Percentiles rank a stretch among this genome's conserved stretches.
Evolutionary conservation across 225 moss, liverwort and hornwort genomes (phyloP).

Genomic region (Neckera pumila): DNA sequence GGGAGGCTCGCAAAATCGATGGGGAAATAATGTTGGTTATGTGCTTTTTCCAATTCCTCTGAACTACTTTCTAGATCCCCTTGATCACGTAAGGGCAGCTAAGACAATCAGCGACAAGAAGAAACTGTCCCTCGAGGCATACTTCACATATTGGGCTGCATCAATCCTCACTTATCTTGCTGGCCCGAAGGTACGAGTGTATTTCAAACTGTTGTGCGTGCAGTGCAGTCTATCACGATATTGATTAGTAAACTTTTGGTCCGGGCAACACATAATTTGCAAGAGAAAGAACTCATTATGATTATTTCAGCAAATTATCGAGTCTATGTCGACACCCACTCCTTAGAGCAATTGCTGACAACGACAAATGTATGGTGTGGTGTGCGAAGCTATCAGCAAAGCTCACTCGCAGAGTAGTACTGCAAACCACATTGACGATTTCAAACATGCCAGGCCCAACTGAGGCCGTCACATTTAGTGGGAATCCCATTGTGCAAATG

Average conservation of each 20-base stretch:
- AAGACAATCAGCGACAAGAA: conserved; percentile 25
- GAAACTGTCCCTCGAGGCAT: no score
- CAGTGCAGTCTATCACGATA: no score
- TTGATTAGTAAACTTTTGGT: no score
- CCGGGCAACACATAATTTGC: no score
- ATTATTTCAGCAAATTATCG: no score
- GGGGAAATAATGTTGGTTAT: conserved; percentile 91
- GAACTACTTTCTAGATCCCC: conserved; percentile 32
- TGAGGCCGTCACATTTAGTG: conserved; percentile 60
- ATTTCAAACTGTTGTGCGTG: no score
- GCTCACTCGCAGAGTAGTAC: conserved; percentile 32
- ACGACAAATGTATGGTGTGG: not conserved
- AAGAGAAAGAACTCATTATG: not conserved
- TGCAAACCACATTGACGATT: conserved; percentile 57
- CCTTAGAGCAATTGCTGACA: not conserved
- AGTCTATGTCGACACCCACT: not conserved
- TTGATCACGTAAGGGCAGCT: conserved; percentile 40
- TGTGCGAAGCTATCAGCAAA: conserved; percentile 35
- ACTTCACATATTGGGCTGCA: no score
- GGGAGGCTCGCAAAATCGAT: conserved; percentile 66
- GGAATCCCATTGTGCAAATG: conserved; percentile 65
- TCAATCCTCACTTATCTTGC: no score
- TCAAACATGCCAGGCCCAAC: conserved; percentile 74
- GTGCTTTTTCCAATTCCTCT: conserved; percentile 54
- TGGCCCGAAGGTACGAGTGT: no score